phyloP scores from a whole-genome alignment of 2,329 filamentous ascomycete species.

The Ophiosphaerella narmari region DNA sequence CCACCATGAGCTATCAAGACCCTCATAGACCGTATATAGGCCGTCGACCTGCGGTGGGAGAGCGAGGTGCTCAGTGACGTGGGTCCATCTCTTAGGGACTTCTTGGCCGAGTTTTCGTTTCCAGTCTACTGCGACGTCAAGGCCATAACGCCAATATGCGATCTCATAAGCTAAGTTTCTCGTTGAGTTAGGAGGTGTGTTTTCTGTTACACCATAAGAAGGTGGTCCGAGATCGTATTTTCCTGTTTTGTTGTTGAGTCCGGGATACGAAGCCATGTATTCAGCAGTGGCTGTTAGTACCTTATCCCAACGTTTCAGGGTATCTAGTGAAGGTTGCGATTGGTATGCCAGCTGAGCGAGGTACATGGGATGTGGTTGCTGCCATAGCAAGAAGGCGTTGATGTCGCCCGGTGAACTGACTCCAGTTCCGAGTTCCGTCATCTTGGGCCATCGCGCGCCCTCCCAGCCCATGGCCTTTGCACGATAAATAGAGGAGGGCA shows the following conservation, averaged over 20 bases:
- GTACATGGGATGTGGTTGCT: constrained; percentile 63
- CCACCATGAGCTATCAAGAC: constrained; percentile 43
- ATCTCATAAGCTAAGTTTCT: constrained; percentile 62
- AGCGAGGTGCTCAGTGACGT: constrained; percentile 59
- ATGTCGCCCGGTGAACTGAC: constrained; percentile 62
- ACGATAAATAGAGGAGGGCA: constrained; percentile 38
- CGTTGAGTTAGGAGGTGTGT: constrained; percentile 60
- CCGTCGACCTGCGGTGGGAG: constrained; percentile 55
- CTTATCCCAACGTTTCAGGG: constrained; percentile 57
- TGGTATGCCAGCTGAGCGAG: constrained; percentile 62
- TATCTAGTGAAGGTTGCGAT: constrained; percentile 48
- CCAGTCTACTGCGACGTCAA: constrained; percentile 59
- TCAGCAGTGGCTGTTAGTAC: constrained; percentile 59
- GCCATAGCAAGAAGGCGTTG: constrained; percentile 65
- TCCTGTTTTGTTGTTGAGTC: constrained; percentile 55
- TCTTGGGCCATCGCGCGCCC: constrained; percentile 57
- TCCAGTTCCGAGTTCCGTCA: constrained; percentile 58
- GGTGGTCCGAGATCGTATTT: constrained; percentile 59
- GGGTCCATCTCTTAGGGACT: constrained; percentile 53
- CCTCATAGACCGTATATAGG: constrained; percentile 61
- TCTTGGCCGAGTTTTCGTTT: constrained; percentile 52
- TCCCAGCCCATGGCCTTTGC: constrained; percentile 45
- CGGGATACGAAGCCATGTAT: constrained; percentile 63
- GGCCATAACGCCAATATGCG: constrained; percentile 64
- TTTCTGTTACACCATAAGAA: constrained; percentile 58